Evolutionary conservation across 331 rosid species (phyloP), one percentile per base, ranked within the genome.

Genomic region (Telfairia occidentalis): DNA sequence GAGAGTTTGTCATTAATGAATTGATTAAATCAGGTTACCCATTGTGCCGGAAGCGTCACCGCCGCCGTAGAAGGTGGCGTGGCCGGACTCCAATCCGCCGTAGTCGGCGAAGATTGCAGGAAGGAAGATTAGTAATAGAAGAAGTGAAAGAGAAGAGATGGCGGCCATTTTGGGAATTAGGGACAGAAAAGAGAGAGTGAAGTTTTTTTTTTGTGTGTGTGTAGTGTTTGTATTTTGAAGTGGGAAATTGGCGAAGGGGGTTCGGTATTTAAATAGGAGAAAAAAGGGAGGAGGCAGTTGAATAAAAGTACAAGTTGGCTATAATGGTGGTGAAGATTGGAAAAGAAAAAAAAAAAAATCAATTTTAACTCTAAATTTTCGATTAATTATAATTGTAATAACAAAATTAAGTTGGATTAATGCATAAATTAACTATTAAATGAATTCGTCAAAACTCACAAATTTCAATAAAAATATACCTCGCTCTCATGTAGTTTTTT

Each of bases 11-110:
- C 4, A n/a, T 52, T 52, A 21, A 7, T 63, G 8, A 32, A 10
- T 63, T 8, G 18, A 3, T 18, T n/a, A n/a, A n/a, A n/a, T n/a
- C n/a, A n/a, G n/a, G 19, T n/a, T 77, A 77, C 80, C 75, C 80
- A 77, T 77, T 60, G 80, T 77, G 66, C 80, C 80, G 9, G 66
- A 49, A 0, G 75, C 80, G 59, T 77, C 80, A 1, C 74, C 75
- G 0, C 80, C 74, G 19, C 80, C 80, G 11, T 77, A 77, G 75
- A 77, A 77, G 0, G 80, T 77, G 52, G 80, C 80, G 26, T 77
- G 80, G 38, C 29, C 78, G 5, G 69, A 35, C 67, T 74, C 50
- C 37, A 58, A 3, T 15, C 32, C 66, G 11, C 77, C 79, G n/a
- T 76, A 76, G 48, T 66, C 60, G 4, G 59, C 64, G 10, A 13